Base-by-base conservation (phyloP, 202 grass and related monocot genomes). In the Bolboschoenoplectus hybrid region DNA sequence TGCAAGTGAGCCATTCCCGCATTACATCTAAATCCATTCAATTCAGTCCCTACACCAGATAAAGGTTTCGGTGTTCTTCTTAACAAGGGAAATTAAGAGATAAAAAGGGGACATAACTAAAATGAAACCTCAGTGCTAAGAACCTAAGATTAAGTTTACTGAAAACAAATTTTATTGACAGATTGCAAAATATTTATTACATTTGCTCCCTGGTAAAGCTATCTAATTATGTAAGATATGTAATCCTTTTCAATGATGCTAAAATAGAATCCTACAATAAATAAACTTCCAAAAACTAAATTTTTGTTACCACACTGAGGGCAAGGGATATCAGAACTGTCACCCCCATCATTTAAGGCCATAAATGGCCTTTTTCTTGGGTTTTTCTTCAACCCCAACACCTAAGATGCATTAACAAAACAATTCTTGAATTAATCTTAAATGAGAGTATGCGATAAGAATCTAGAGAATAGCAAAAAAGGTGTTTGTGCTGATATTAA, bases 11-110 rank as follows among this genome's bases (percentile, higher is more conserved):
- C 60, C 84, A 88, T 90, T 85, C 89, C 85, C 16, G 83, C 63
- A 49, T 84, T 92, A 84, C 97, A 94, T 91, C 92, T 90, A 90
- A 92, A 99, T 82, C 97, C 97, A 92, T 77, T 81, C 91, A 97
- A 85, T 87, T 94, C 92, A 49, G 50, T 84, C 10, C 90, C 97
- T 99, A 88, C 11, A 87, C 86, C 87, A 87, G 72, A 88, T 72
- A 74, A 47, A 74, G 7, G n/a, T 64, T 40, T 85, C 64, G 58
- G 82, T 67, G 9, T 78, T 77, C 19, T 73, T 82, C 61, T 82
- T 20, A 81, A 85, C 20, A 44, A 53, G n/a, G 7, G 12, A 63
- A 60, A 38, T 66, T 16, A 49, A 65, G 80, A 64, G 17, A 67
- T 36, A 64, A 67, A 38, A 76, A 39, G 11, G 26, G n/a, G 13